Evolutionary conservation across 768 basidiomycete genomes (phyloP).

Genomic region (Serendipita vermifera): DNA sequence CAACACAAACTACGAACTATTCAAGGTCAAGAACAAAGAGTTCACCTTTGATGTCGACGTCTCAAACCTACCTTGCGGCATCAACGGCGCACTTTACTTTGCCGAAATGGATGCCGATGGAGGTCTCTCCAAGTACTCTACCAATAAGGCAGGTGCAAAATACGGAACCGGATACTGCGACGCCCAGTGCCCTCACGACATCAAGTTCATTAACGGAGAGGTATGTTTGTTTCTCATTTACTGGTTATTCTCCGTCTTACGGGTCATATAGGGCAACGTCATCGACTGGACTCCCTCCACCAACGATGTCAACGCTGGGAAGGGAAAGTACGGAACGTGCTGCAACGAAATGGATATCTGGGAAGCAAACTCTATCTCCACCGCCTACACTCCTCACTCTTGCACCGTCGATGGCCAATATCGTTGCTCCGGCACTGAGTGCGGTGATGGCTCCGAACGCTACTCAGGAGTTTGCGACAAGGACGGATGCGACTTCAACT

Average conservation of each 20-base stretch:
- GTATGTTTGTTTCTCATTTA: slow-evolving; percentile 20
- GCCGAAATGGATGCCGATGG: slow-evolving; percentile 47
- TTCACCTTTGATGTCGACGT: slow-evolving; percentile 50
- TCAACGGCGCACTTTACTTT: slow-evolving; percentile 53
- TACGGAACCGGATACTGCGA: slow-evolving; percentile 47
- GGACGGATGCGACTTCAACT: slow-evolving; percentile 52
- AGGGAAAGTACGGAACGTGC: slow-evolving; percentile 37
- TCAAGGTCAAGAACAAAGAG: slow-evolving; percentile 43
- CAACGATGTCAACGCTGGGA: slow-evolving; percentile 34
- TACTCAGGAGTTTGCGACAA: slow-evolving; percentile 38
- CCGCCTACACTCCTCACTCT: slow-evolving; percentile 41
- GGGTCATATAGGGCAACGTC: slow-evolving; percentile 35
- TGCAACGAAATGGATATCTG: slow-evolving; percentile 50
- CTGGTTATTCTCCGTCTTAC: background rate
- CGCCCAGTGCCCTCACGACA: slow-evolving; percentile 44
- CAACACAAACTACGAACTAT: slow-evolving; percentile 32
- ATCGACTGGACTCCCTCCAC: slow-evolving; percentile 29
- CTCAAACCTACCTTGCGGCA: slow-evolving; percentile 42
- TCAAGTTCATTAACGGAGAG: slow-evolving; percentile 48
- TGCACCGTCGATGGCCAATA: slow-evolving; percentile 31
- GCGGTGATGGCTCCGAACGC: slow-evolving; percentile 27
- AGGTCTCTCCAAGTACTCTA: slow-evolving; percentile 34
- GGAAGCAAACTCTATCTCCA: slow-evolving; percentile 42
- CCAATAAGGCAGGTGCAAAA: slow-evolving; percentile 31
- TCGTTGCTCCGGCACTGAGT: slow-evolving; percentile 32